These are phyloP conservation scores for Metschnikowia gelsemii DNA, from an alignment of 805 yeast genomes.

Conservation along the genomic window DNA sequence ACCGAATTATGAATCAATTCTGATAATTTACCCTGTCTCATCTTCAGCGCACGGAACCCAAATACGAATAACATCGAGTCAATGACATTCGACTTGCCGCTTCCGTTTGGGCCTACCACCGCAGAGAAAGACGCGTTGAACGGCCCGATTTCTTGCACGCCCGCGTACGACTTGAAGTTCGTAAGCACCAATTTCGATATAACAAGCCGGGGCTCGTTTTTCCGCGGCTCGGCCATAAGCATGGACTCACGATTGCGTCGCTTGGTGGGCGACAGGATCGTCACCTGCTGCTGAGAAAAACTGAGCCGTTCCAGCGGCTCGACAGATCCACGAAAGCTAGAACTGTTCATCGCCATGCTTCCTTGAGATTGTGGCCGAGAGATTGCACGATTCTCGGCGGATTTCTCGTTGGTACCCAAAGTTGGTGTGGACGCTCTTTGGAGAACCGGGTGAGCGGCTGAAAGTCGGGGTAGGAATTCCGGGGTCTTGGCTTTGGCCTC, in stretches of 20 bases:
- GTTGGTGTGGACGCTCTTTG: constrained; percentile 1
- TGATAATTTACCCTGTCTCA: constrained; percentile 93
- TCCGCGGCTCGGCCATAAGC: constrained; percentile 12
- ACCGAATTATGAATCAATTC: constrained; percentile 93
- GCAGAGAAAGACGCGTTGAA: constrained; percentile 93
- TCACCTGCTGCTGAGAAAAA: constrained; percentile 26
- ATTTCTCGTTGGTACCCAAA: too few relatives aligned
- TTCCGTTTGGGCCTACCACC: constrained; percentile 97
- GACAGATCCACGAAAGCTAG: constrained; percentile 1
- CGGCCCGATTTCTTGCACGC: constrained; percentile 90
- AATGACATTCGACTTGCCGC: constrained; percentile 96
- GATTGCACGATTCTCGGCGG: background rate
- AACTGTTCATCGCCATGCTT: background rate
- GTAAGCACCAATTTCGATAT: constrained; percentile 71
- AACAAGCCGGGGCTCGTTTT: constrained; percentile 59
- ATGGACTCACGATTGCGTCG: constrained; percentile 22
- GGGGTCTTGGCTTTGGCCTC: background rate
- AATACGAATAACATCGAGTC: constrained; percentile 95
- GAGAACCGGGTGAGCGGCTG: background rate
- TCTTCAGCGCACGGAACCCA: constrained; percentile 93
- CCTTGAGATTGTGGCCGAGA: constrained; percentile 1
- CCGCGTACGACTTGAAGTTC: constrained; percentile 95
- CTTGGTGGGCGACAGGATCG: constrained; percentile 30
- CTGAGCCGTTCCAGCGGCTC: constrained; percentile 21
- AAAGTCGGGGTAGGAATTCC: background rate